Evolutionary conservation across 352 stramenopile species (phyloP), one percentile per base, ranked within the genome.

Genomic region (Aphanomyces cochlioides): DNA sequence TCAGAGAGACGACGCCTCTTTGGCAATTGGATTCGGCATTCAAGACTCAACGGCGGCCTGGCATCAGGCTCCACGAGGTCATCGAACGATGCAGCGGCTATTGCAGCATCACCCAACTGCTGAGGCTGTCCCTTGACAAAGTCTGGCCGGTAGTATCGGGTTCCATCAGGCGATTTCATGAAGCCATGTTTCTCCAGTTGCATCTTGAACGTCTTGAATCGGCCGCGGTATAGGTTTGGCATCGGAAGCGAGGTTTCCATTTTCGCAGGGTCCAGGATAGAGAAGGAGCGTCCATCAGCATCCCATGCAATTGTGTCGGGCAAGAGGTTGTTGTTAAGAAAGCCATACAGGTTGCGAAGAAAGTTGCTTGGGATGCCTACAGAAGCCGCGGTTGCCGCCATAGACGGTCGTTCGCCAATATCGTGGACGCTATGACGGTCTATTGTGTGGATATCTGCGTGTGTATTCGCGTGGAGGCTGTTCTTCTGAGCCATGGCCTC

Each of bases 181-280:
- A 69, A 69, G 17, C 63, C 63, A 40, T 69, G 63, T 40, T 69
- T 69, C 38, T 69, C 63, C 13, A 69, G 50, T 40, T 69, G 63
- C 63, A 69, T 69, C 37, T 69, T 69, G 50, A 69, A 69, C 10
- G 63, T 69, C 37, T 69, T 69, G 36, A 69, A 69, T 13, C 63
- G 63, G 17, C 63, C 63, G 7, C 63, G 63, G 50, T 69, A 69
- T n/a, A 69, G 50, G 12, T 60, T 61, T 10, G 63, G 63, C 63
- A 69, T 69, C 50, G 63, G 63, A 15, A 69, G n/a, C n/a, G 36
- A 57, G 13, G 47, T 47, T 40, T 69, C 63, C 63, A 69, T 69
- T 19, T 69, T 69, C 7, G 57, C 63, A 7, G 63, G 37, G 37
- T 69, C 63, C 43, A 69, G 38, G 37, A 69, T 69, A 37, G 63